These are phyloP conservation scores for Sporothrix phasma DNA, from an alignment of 2,329 filamentous ascomycete species.

Conservation along the genomic window DNA sequence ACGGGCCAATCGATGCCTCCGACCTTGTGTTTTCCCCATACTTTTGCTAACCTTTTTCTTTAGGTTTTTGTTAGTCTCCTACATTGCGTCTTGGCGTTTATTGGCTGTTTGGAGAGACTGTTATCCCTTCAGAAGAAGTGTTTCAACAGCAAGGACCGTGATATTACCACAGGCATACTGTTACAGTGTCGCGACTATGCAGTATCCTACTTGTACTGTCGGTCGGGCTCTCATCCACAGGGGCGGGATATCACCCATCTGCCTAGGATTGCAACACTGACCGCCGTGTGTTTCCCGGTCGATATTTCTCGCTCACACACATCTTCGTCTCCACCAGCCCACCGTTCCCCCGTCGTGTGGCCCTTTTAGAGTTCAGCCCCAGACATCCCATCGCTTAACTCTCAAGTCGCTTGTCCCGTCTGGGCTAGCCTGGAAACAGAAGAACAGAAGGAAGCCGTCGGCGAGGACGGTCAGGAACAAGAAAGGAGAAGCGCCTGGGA, in stretches of 20 bases:
- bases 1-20: constrained; percentile 6
- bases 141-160: too few relatives aligned
- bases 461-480: background rate
- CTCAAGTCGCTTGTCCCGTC: background rate
- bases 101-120: background rate
- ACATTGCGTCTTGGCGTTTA: background rate
- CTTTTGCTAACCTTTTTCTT: background rate
- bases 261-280: background rate
- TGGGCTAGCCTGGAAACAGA: constrained; percentile 6
- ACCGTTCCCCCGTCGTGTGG: background rate
- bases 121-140: background rate
- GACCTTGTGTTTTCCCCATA: constrained; percentile 2
- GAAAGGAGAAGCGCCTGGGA: background rate
- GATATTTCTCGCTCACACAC: background rate
- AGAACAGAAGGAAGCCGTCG: background rate
- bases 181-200: too few relatives aligned
- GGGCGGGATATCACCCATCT: background rate
- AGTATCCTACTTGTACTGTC: too few relatives aligned
- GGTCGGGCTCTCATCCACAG: background rate
- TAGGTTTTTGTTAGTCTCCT: background rate
- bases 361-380: constrained; percentile 7
- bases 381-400: constrained; percentile 1
- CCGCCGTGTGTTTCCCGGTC: background rate
- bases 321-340: background rate
- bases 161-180: too few relatives aligned